These are phyloP conservation scores for Oidiodendron maius DNA, from an alignment of 495 filamentous ascomycete species.

Conservation along the genomic window DNA sequence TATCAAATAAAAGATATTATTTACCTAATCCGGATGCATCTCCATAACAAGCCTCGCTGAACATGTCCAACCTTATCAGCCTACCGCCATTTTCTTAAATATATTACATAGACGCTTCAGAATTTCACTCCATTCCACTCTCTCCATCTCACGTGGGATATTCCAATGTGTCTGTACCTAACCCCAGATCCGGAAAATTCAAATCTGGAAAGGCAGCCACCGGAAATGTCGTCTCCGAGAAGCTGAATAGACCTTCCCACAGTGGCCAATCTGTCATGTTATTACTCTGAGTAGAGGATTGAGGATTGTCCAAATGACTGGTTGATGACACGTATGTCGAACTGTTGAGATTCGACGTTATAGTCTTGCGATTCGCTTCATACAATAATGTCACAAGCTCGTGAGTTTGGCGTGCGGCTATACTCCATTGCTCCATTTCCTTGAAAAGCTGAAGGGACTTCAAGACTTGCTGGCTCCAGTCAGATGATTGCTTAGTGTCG, in stretches of 20 bases:
- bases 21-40: neutral
- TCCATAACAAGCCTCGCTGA: neutral
- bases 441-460: conserved; percentile 1
- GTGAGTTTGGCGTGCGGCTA: neutral
- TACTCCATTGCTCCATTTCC: conserved; percentile 4
- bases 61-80: neutral
- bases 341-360: neutral
- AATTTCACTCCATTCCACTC: neutral
- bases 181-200: neutral
- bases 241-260: neutral
- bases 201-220: neutral
- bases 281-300: neutral
- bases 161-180: neutral
- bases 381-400: neutral
- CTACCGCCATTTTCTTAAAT: neutral
- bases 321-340: neutral
- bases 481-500: neutral
- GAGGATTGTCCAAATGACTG: neutral
- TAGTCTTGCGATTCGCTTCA: neutral
- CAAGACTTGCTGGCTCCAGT: conserved; percentile 1
- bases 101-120: neutral
- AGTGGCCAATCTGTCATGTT: neutral
- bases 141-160: neutral
- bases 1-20: neutral
- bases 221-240: neutral